Conservation (phyloP, 768 basidiomycete genomes). For the Cytidiella melzeri region DNA sequence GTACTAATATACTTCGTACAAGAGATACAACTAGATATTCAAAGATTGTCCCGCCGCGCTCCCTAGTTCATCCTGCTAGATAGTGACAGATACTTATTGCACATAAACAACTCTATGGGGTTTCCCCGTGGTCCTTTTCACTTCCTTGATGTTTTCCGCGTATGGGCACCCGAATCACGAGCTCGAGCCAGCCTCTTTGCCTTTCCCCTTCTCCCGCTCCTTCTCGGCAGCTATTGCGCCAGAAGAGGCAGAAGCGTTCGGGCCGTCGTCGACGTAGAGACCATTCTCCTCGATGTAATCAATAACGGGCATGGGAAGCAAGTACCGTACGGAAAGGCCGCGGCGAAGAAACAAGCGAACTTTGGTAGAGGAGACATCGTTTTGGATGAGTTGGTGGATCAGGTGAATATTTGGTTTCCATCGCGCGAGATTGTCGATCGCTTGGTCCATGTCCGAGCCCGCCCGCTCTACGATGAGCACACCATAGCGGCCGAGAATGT, state of each 20-base stretch:
- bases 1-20: no score
- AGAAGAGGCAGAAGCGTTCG: conserved; percentile 24
- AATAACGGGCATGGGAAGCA: conserved; percentile 85
- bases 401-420: conserved; percentile 86
- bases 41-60: no score
- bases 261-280: conserved; percentile 62
- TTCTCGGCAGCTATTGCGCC: conserved; percentile 21
- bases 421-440: conserved; percentile 64
- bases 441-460: conserved; percentile 86
- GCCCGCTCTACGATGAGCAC: conserved; percentile 93
- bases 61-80: no score
- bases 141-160: no score
- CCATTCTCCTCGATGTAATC: conserved; percentile 89
- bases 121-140: no score
- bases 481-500: conserved; percentile 93
- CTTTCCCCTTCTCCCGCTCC: conserved; percentile 35
- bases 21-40: no score
- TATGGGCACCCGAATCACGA: no score
- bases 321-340: conserved; percentile 81
- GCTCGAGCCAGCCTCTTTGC: conserved; percentile 7
- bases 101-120: no score
- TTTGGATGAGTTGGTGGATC: conserved; percentile 91
- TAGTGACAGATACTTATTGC: no score
- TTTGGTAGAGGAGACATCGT: conserved; percentile 96
- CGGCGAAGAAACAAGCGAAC: conserved; percentile 74